Percentiles rank a stretch among this genome's conserved stretches.
Evolutionary conservation across 2,329 filamentous ascomycete species (phyloP).

Genomic region (Hypomyces rosellus): DNA sequence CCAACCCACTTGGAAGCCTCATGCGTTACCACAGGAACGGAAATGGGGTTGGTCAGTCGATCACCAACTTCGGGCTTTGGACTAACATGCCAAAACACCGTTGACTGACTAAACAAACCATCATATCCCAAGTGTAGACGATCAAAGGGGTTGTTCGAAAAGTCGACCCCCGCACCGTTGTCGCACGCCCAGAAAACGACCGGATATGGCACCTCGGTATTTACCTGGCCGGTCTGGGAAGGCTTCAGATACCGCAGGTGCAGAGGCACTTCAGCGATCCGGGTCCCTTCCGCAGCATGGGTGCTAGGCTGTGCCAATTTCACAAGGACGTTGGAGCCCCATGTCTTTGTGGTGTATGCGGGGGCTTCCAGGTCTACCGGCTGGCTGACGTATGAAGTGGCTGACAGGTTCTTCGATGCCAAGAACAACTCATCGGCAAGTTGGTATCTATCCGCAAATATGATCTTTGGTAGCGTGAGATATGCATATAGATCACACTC

Average conservation of each 20-base stretch:
- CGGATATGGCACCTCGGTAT: slow-evolving; percentile 67
- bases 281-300: slow-evolving; percentile 35
- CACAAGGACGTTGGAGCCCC: slow-evolving; percentile 75
- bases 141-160: slow-evolving; percentile 78
- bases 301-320: slow-evolving; percentile 56
- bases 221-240: slow-evolving; percentile 44
- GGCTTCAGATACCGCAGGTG: slow-evolving; percentile 79
- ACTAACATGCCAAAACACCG: slow-evolving; percentile 74
- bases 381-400: slow-evolving; percentile 61
- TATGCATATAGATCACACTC: slow-evolving; percentile 71
- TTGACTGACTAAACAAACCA: slow-evolving; percentile 65
- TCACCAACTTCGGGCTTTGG: slow-evolving; percentile 36
- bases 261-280: slow-evolving; percentile 68
- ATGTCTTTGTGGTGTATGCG: slow-evolving; percentile 66
- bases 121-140: slow-evolving; percentile 81
- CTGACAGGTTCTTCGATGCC: slow-evolving; percentile 68
- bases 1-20: slow-evolving; percentile 42
- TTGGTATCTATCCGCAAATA: slow-evolving; percentile 88
- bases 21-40: slow-evolving; percentile 60
- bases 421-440: slow-evolving; percentile 71
- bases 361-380: slow-evolving; percentile 89
- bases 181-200: slow-evolving; percentile 86
- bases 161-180: slow-evolving; percentile 58
- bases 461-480: slow-evolving; percentile 69
- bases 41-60: slow-evolving; percentile 47